phyloP scores from a whole-genome alignment of 352 stramenopile species.

The Globisporangium viniferum region DNA sequence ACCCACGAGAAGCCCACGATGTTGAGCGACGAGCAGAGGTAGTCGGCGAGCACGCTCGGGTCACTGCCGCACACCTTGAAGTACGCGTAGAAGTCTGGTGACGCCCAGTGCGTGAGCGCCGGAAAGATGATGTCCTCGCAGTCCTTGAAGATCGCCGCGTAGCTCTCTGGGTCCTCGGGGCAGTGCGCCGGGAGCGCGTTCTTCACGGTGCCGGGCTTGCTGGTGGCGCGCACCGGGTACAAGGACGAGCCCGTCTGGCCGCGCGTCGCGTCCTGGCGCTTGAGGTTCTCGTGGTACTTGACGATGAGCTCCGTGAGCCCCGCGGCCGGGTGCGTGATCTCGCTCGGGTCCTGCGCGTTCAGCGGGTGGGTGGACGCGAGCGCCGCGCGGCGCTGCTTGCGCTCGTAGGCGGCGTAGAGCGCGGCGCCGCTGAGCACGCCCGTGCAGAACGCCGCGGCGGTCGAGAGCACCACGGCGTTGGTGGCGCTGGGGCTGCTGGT shows the following conservation, averaged over 20 bases:
- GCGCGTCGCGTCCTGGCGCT: conserved; percentile 28
- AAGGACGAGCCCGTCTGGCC: conserved; percentile 26
- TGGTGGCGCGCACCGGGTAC: conserved; percentile 23
- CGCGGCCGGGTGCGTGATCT: conserved; percentile 38
- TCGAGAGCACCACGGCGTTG: conserved; percentile 3
- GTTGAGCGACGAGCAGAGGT: conserved; percentile 50
- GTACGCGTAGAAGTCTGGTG: conserved; percentile 66
- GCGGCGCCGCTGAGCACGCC: conserved; percentile 37
- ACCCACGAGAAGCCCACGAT: conserved; percentile 71
- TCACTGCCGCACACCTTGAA: conserved; percentile 26
- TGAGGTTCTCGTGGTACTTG: conserved; percentile 56
- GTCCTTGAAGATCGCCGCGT: conserved; percentile 61
- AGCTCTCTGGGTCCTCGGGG: conserved; percentile 52
- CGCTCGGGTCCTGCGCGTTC: conserved; percentile 37
- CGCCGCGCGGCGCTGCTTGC: conserved; percentile 23
- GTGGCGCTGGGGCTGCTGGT: background rate
- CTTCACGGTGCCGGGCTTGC: conserved; percentile 41
- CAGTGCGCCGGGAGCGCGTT: conserved; percentile 34
- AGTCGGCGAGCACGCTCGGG: conserved; percentile 52
- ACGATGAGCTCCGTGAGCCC: conserved; percentile 56
- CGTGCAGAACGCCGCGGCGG: conserved; percentile 36
- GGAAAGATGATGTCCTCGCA: conserved; percentile 58
- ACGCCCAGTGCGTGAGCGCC: conserved; percentile 65
- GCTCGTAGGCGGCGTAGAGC: conserved; percentile 38
- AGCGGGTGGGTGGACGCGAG: conserved; percentile 36